Conservation (phyloP, 139 green algal species). For the Chlorella sp. region DNA sequence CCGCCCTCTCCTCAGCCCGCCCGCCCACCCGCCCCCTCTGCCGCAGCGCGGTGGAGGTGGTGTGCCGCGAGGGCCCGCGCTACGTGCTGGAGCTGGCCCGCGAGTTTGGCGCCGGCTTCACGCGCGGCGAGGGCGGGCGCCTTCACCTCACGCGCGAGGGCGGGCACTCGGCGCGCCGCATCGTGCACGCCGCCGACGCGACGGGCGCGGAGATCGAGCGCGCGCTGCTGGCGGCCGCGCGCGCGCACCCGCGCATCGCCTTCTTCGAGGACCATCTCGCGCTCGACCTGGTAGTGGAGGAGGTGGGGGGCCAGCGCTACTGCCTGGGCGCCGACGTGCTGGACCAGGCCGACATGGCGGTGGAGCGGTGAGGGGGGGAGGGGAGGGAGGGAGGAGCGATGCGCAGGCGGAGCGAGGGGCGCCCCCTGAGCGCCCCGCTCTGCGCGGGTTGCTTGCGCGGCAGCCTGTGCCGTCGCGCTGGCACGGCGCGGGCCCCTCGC, state of each 20-base stretch:
- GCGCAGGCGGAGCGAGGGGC: neutral
- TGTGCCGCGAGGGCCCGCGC: slow-evolving; percentile 88
- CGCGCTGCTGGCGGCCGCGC: slow-evolving; percentile 75
- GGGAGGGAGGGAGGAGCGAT: neutral
- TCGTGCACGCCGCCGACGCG: slow-evolving; percentile 95
- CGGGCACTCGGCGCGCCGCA: slow-evolving; percentile 88
- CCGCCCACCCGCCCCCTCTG: neutral
- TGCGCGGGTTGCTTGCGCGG: too few species aligned
- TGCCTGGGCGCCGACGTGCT: slow-evolving; percentile 89
- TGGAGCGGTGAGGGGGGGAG: slow-evolving; percentile 47
- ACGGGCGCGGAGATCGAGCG: slow-evolving; percentile 95
- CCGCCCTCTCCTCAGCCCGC: too few species aligned
- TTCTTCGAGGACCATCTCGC: slow-evolving; percentile 84
- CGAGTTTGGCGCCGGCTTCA: slow-evolving; percentile 92
- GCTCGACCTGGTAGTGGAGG: slow-evolving; percentile 63
- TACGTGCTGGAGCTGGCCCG: slow-evolving; percentile 89
- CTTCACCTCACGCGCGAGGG: slow-evolving; percentile 96
- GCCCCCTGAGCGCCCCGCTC: too few species aligned
- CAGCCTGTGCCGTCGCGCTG: too few species aligned
- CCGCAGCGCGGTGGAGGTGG: slow-evolving; percentile 86
- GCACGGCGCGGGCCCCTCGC: too few species aligned
- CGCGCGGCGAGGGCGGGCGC: slow-evolving; percentile 50
- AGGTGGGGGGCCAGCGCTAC: slow-evolving; percentile 40
- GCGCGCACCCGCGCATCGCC: slow-evolving; percentile 75
- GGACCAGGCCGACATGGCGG: slow-evolving; percentile 46